Percentiles rank a stretch among this genome's conserved stretches.
phyloP scores from a whole-genome alignment of 345 rosid species.

The Rubroshorea leprosula region DNA sequence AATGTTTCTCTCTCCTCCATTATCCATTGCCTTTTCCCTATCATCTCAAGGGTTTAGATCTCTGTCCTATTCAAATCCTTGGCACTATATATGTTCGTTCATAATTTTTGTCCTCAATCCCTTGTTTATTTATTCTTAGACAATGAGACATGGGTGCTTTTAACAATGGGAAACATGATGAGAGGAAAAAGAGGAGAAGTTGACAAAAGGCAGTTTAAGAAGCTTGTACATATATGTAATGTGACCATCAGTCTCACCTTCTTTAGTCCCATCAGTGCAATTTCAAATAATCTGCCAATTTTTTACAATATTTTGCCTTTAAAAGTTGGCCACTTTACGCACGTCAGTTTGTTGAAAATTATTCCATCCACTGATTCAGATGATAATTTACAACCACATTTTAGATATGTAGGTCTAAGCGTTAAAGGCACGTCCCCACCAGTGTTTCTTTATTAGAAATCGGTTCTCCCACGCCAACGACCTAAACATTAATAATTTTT shows the following conservation, averaged over 20 bases:
- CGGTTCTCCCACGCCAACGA: not conserved
- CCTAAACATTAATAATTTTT: not conserved
- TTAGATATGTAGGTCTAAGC: not conserved
- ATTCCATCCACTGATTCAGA: not conserved
- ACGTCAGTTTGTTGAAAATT: slow-evolving; percentile 2
- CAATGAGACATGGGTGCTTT: slow-evolving; percentile 8
- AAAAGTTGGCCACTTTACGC: slow-evolving; percentile 1
- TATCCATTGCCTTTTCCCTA: slow-evolving; percentile 20
- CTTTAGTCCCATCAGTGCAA: not conserved
- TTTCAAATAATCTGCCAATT: not conserved
- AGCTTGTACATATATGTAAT: too few relatives aligned
- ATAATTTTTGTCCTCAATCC: not conserved
- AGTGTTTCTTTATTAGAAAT: not conserved
- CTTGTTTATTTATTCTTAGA: slow-evolving; percentile 2
- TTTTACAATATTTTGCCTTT: not conserved
- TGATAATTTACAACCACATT: not conserved
- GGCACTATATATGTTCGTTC: not conserved
- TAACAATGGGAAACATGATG: not conserved
- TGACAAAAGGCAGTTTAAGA: slow-evolving; percentile 3
- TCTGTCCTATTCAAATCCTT: slow-evolving; percentile 11
- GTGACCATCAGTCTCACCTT: slow-evolving; percentile 8
- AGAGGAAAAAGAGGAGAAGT: not conserved
- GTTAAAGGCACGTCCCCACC: not conserved
- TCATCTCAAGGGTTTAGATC: slow-evolving; percentile 3
- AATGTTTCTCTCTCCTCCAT: slow-evolving; percentile 37